Evolutionary conservation across 139 green algal species (phyloP), one percentile per base, ranked within the genome.

Genomic region (Tetradesmus obliquus): DNA sequence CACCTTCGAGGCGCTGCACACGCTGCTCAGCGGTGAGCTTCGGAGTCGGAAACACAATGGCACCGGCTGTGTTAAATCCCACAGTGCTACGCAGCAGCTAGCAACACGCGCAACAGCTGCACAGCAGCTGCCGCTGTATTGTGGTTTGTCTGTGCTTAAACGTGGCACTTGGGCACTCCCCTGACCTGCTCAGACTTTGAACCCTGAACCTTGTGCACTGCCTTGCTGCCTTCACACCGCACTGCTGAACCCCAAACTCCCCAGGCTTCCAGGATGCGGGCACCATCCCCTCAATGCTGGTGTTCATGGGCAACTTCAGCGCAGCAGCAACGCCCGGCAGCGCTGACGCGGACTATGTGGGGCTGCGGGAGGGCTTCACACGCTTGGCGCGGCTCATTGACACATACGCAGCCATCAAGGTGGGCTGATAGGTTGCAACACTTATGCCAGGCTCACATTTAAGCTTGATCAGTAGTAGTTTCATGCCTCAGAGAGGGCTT

Each of bases 271-370:
- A 97, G 62, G 92, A 93, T 45, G 79, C 96, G 84, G 94, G 95
- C 54, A 55, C 79, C 10, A 81, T 97, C 55, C 98, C 98, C 0
- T 88, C 91, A 0, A 89, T 97, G 76, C 97, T 99, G 88, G 94
- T 99, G 24, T 92, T 99, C 19, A 97, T 98, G 93, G 98, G 98
- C 57, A 97, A 97, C 93, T 99, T 99, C 93, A 96, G 96, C 69
- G 97, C 95, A 24, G 51, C 62, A 13, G 81, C 80, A 20, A 54
- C 62, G 3, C n/a, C 80, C 7, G 54, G 22, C 19, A 58, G 8
- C 54, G 84, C 81, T 71, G 62, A n/a, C 32, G 80, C 74, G 45
- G 84, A 71, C 87, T 97, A 94, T 20, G 22, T 82, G 22, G 85
- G 88, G 0, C 87, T 98, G 69, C 76, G 91, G 51, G 94, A 96